phyloP scores from a whole-genome alignment of 768 basidiomycete species.

The Lyophyllum decastes region DNA sequence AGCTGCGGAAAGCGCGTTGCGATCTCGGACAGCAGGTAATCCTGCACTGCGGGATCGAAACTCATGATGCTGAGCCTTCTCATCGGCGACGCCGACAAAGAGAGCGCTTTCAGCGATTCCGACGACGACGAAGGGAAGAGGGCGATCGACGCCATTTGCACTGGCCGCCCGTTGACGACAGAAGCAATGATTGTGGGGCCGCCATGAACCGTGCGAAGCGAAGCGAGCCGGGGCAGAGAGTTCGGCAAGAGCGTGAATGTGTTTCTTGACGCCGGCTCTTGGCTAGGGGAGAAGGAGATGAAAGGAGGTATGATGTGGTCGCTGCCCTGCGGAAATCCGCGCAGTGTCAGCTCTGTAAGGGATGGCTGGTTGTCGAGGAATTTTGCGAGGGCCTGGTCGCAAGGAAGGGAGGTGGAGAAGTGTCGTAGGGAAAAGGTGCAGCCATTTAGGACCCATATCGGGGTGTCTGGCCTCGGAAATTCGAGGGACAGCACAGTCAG shows the following conservation, averaged over 20 bases:
- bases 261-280: slow-evolving; percentile 3
- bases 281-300: slow-evolving; percentile 15
- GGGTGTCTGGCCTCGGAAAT: slow-evolving; percentile 39
- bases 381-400: slow-evolving; percentile 42
- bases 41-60: slow-evolving; percentile 49
- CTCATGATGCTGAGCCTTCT: slow-evolving; percentile 58
- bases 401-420: slow-evolving; percentile 60
- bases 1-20: slow-evolving; percentile 47
- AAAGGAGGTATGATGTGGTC: slow-evolving; percentile 23
- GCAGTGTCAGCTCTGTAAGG: slow-evolving; percentile 54
- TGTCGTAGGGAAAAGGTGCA: slow-evolving; percentile 45
- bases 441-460: slow-evolving; percentile 50
- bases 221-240: slow-evolving; percentile 48
- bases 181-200: slow-evolving; percentile 44
- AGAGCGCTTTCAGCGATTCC: slow-evolving; percentile 46
- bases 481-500: slow-evolving; percentile 52
- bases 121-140: slow-evolving; percentile 42
- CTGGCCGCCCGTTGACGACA: slow-evolving; percentile 47
- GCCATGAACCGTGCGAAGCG: slow-evolving; percentile 57
- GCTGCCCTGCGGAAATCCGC: slow-evolving; percentile 45
- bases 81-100: slow-evolving; percentile 37
- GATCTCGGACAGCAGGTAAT: slow-evolving; percentile 47
- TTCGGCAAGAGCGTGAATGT: slow-evolving; percentile 35
- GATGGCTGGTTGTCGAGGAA: slow-evolving; percentile 53
- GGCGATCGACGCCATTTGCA: slow-evolving; percentile 55